Evolutionary conservation across 257 asterid species (phyloP).

Genomic region (Nicotiana attenuata): DNA sequence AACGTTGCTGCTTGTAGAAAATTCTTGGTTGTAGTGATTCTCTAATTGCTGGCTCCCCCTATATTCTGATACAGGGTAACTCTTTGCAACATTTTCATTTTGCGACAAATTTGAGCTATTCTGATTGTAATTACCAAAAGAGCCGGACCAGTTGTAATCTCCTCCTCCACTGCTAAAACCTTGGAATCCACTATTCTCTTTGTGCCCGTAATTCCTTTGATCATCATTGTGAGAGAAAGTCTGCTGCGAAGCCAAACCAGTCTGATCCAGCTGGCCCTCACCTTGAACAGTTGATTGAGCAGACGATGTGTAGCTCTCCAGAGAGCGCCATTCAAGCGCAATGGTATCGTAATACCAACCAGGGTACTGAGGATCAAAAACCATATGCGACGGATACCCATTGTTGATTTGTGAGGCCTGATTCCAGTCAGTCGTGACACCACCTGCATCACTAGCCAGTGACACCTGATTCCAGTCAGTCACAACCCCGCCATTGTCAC

Average conservation of each 20-base stretch:
- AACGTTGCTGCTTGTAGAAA: slow-evolving; percentile 28
- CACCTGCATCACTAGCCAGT: slow-evolving; percentile 28
- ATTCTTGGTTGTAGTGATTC: slow-evolving; percentile 33
- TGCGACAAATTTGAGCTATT: slow-evolving; percentile 38
- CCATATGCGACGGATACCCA: slow-evolving; percentile 82
- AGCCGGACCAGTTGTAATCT: slow-evolving; percentile 43
- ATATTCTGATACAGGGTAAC: slow-evolving; percentile 32
- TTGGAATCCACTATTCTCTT: slow-evolving; percentile 29
- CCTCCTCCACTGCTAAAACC: slow-evolving; percentile 37
- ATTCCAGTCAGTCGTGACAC: slow-evolving; percentile 43
- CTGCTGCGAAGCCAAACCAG: slow-evolving; percentile 28
- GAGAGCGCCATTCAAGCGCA: slow-evolving; percentile 59
- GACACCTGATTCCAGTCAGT: slow-evolving; percentile 15
- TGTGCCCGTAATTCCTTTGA: slow-evolving; percentile 28
- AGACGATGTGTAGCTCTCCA: slow-evolving; percentile 54
- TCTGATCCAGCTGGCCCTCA: slow-evolving; percentile 43
- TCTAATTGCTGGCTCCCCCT: slow-evolving; percentile 35
- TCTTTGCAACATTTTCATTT: slow-evolving; percentile 32
- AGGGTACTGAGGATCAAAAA: slow-evolving; percentile 90
- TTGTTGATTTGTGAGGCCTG: slow-evolving; percentile 43
- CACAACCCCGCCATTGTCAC: not conserved
- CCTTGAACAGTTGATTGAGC: slow-evolving; percentile 40
- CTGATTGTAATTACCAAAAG: slow-evolving; percentile 38
- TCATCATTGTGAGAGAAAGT: slow-evolving; percentile 32
- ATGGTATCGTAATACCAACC: slow-evolving; percentile 89